Base-by-base conservation (phyloP, 106 monocot genomes). In the Acanthochlamys bracteata region DNA sequence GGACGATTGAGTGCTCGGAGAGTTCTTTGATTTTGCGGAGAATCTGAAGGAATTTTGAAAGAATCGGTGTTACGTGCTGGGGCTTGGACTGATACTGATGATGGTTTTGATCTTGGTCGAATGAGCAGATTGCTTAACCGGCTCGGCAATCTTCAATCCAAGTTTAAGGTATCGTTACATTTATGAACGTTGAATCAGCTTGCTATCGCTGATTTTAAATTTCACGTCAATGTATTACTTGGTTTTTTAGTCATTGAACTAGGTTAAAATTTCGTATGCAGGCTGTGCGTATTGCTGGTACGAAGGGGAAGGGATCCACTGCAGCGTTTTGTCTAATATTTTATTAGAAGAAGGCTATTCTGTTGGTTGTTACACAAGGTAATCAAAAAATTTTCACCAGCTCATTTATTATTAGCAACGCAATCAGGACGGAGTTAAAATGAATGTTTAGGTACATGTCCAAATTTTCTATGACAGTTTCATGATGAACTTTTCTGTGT, bases 231-330 rank as follows among this genome's bases (percentile, higher is more conserved):
- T 1, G 33, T 1, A 33, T 33, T 33, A 33, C 6, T 33, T 3
- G 33, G 33, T 33, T 33, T 33, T 33, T 15, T 24, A 25, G 24
- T 24, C 24, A 59, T 59, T 25, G 9, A 12, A 59, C 25, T 25
- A 16, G 12, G 33, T 33, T 33, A 6, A 33, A 33, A 3, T 20
- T 20, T 10, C 22, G 4, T 59, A 27, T 65, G 41, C 74, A 98
- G 96, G 82, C 81, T 57, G 69, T 98, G 66, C 96, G 91, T 79
- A 74, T 98, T 70, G 85, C 91, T 53, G 98, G 98, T 16, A 92
- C 98, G 4, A 99, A 99, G 63, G 98, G 98, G 39, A 99, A 99
- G 78, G 98, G 98, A 60, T 99, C 98, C 41, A 86, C 88, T 63
- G 72, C 85, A 43, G 83, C 92, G 26, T 99, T 86, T 54, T 99